phyloP scores from a whole-genome alignment of 1,284 basidiomycete species.

The Ustanciosporium gigantosporum region DNA sequence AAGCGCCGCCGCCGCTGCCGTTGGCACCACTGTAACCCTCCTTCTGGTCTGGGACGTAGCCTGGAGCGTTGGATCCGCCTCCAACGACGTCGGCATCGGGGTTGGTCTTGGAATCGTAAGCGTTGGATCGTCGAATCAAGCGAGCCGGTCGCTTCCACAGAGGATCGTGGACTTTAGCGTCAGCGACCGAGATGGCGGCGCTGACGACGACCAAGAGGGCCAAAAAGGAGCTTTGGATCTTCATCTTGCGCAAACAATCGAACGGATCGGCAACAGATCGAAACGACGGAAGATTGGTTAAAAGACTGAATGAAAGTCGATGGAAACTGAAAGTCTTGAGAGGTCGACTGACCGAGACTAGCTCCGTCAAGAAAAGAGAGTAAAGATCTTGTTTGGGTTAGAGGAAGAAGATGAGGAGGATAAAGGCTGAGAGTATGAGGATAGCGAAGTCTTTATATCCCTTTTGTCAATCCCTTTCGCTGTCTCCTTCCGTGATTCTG shows the following conservation, averaged over 20 bases:
- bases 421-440: no score
- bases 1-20: background rate
- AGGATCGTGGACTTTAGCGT: constrained; percentile 11
- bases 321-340: background rate
- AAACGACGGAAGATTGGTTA: background rate
- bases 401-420: no score
- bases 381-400: no score
- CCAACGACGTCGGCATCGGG: background rate
- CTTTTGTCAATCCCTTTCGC: no score
- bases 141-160: constrained; percentile 26
- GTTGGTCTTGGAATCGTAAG: background rate
- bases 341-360: constrained; percentile 1
- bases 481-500: no score
- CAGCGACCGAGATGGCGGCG: constrained; percentile 38
- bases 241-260: constrained; percentile 22
- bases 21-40: background rate
- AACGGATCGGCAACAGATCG: constrained; percentile 29
- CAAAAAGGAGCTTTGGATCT: constrained; percentile 34
- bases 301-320: background rate
- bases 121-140: constrained; percentile 17
- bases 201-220: constrained; percentile 30
- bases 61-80: constrained; percentile 7
- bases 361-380: background rate
- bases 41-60: background rate
- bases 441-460: no score